A percentile compares a stretch with the other conserved stretches of the same genome.
Evolutionary conservation across 2,329 filamentous ascomycete species (phyloP).

Genomic region (Fusarium annulatum): DNA sequence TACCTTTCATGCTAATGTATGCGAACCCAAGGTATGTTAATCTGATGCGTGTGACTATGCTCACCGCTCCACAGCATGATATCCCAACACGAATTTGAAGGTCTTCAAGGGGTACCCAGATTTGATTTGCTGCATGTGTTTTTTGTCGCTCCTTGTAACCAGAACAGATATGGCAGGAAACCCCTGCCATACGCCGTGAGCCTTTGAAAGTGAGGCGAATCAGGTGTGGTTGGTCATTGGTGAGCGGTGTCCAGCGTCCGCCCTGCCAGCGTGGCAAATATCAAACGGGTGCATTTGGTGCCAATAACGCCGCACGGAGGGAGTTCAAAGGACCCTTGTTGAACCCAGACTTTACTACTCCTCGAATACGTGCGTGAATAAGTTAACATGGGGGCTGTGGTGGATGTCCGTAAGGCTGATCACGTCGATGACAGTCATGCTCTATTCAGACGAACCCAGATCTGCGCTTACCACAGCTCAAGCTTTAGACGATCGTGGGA

Average conservation of each 20-base stretch:
- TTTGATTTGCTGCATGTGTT: conserved; percentile 38
- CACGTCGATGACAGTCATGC: background rate
- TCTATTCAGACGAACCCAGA: conserved; percentile 29
- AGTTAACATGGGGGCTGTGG: conserved; percentile 7
- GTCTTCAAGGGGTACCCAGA: conserved; percentile 35
- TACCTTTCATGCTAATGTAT: conserved; percentile 42
- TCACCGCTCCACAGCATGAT: conserved; percentile 43
- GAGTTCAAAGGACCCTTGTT: conserved; percentile 6
- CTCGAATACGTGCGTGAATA: conserved; percentile 15
- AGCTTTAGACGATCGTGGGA: conserved; percentile 10
- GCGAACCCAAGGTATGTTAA: conserved; percentile 42
- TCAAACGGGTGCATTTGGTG: conserved; percentile 37
- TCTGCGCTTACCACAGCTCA: conserved; percentile 38
- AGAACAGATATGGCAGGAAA: conserved; percentile 39
- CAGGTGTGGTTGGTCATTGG: conserved; percentile 44
- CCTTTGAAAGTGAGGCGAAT: conserved; percentile 46
- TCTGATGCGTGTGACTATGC: conserved; percentile 40
- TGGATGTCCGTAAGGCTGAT: conserved; percentile 22
- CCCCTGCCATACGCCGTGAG: conserved; percentile 41
- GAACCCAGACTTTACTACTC: conserved; percentile 5
- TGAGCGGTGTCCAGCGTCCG: conserved; percentile 38
- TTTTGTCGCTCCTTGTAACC: conserved; percentile 39
- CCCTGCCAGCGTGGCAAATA: conserved; percentile 47
- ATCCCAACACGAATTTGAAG: conserved; percentile 36
- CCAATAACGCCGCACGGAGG: conserved; percentile 21